Evolutionary conservation across 331 rosid species (phyloP), one percentile per base, ranked within the genome.

Genomic region (Cydonia oblonga): DNA sequence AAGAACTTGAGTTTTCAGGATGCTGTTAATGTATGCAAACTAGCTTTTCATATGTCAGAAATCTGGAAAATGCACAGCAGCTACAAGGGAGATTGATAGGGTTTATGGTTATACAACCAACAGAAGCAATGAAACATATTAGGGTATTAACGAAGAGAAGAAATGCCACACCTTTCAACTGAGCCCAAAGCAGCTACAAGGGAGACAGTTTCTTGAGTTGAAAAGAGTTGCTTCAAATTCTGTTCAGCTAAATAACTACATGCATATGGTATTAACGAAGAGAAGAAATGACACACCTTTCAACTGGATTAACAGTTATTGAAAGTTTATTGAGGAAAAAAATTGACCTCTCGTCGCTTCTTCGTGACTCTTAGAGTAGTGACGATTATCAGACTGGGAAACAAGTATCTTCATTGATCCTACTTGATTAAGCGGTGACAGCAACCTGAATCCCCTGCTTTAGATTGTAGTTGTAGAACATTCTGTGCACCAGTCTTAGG

Each of bases 401-500:
- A 22, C 35, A 25, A 66, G 46, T 26, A 67, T 28, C 18, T 20
- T 28, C 6, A 25, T 29, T 13, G 29, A 64, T 40, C 66, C 53
- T 19, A 44, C 75, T 71, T 40, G 67, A 25, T 40, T 32, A 16
- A 58, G 28, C 5, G 26, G 54, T 49, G 30, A 53, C 54, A 28
- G 28, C 52, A 52, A 20, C 58, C 25, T 33, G 30, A 76, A 14
- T 22, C 68, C 64, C 67, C 33, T 16, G 24, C 71, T 66, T 75
- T 35, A 52, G 56, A 16, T 28, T 24, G 59, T 44, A 65, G 19
- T 42, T 42, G 40, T 11, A 38, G 62, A 59, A 57, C 24, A 44
- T 26, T 68, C n/a, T 30, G 30, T 33, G 25, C 28, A 46, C 67
- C 74, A 20, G 72, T 67, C 69, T 57, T 76, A 77, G 57, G 70